Evolutionary conservation across 2,329 filamentous ascomycete genomes (phyloP).

Genomic region (Venturia oleaginea): DNA sequence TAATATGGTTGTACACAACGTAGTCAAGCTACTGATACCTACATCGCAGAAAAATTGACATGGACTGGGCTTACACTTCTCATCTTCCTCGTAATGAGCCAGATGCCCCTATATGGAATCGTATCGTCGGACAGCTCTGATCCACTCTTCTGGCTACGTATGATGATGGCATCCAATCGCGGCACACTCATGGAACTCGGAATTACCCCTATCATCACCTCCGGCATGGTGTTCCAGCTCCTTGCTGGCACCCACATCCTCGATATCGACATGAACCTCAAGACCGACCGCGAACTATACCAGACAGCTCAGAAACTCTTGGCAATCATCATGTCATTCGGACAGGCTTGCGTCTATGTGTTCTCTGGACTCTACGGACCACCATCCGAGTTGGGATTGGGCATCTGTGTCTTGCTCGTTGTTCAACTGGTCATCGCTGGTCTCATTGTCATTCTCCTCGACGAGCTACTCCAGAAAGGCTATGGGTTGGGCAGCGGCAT

Average conservation of each 20-base stretch:
- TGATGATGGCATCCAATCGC: conserved; percentile 98
- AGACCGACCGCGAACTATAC: conserved; percentile 99
- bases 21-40: conserved; percentile 2
- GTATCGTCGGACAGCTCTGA: conserved; percentile 94
- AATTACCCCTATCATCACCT: conserved; percentile 96
- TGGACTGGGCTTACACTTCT: conserved; percentile 67
- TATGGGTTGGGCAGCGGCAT: conserved; percentile 41
- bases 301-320: conserved; percentile 92
- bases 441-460: conserved; percentile 96
- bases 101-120: conserved; percentile 97
- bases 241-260: conserved; percentile 98
- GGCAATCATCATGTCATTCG: conserved; percentile 73
- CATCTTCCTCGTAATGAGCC: conserved; percentile 99
- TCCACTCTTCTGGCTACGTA: conserved; percentile 98
- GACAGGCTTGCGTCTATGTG: conserved; percentile 95
- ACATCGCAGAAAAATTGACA: conserved; percentile 33
- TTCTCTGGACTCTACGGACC: conserved; percentile 96
- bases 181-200: conserved; percentile 30
- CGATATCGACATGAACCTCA: conserved; percentile 99
- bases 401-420: conserved; percentile 96
- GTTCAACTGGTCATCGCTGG: conserved; percentile 96
- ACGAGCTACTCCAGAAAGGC: conserved; percentile 98
- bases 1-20: not conserved
- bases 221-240: conserved; percentile 99
- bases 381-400: conserved; percentile 90